Conservation (phyloP, 257 asterid genomes). For the Nemophila menziesii region DNA sequence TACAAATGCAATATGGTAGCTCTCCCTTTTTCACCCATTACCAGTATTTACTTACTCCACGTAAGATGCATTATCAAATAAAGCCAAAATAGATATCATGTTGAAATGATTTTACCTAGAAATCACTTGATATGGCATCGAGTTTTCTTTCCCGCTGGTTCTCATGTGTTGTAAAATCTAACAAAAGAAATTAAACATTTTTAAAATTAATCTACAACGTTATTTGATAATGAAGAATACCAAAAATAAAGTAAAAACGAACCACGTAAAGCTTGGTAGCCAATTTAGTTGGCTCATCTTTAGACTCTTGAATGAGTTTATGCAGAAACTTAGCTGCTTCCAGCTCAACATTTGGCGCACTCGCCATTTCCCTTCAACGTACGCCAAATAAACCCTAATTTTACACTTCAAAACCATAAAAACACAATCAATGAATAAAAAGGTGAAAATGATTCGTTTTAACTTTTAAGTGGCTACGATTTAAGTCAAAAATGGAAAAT, state of each 20-base stretch:
- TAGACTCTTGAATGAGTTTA: constrained; percentile 93
- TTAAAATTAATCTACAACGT: not conserved
- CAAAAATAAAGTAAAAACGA: constrained; percentile 5
- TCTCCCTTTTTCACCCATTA: not conserved
- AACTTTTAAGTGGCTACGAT: no score
- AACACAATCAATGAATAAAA: constrained; percentile 3
- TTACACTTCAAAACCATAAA: not conserved
- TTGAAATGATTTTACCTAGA: constrained; percentile 48
- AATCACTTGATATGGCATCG: constrained; percentile 97
- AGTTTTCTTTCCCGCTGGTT: constrained; percentile 93
- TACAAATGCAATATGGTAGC: not conserved
- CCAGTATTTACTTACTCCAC: not conserved
- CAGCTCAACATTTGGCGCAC: constrained; percentile 82
- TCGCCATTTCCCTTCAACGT: constrained; percentile 38
- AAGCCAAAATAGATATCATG: no score
- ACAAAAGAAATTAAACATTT: constrained; percentile 6
- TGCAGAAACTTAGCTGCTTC: constrained; percentile 98
- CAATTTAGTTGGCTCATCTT: constrained; percentile 90
- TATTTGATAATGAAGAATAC: not conserved
- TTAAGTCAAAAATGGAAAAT: not conserved
- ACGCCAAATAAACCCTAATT: constrained; percentile 8
- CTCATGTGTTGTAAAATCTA: constrained; percentile 98
- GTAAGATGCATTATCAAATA: not conserved
- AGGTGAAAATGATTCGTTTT: not conserved
- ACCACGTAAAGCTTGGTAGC: constrained; percentile 98